A percentile compares a stretch with the other conserved stretches of the same genome.
Evolutionary conservation across 2,329 filamentous ascomycete species (phyloP).

Genomic region (Colletotrichum tropicale): DNA sequence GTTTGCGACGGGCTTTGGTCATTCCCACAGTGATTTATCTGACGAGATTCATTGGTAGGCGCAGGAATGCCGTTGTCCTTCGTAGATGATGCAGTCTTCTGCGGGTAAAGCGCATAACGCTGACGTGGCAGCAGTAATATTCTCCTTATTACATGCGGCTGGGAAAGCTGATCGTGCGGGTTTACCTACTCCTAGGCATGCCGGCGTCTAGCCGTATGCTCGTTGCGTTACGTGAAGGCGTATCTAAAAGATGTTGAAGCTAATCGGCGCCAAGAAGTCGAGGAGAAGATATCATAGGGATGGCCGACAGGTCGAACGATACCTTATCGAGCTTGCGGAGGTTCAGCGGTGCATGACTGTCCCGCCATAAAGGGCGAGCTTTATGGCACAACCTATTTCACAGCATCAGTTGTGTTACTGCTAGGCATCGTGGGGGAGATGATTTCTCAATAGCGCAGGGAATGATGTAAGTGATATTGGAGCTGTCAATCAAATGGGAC

Average conservation of each 20-base stretch:
- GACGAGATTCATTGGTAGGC: not conserved
- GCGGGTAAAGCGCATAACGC: not conserved
- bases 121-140: not conserved
- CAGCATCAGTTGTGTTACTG: not conserved
- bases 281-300: not conserved
- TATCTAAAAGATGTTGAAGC: not conserved
- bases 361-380: not conserved
- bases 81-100: not conserved
- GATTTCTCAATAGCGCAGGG: not conserved
- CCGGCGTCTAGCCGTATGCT: not conserved
- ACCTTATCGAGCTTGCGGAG: not conserved
- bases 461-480: not conserved
- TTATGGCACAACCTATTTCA: not conserved
- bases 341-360: not conserved
- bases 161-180: not conserved
- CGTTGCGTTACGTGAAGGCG: not conserved
- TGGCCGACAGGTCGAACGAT: not conserved
- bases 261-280: not conserved
- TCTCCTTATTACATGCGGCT: not conserved
- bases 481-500: not conserved
- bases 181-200: not conserved
- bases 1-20: not conserved
- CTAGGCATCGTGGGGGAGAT: not conserved
- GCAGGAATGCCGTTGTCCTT: not conserved
- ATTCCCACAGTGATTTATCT: not conserved